These are phyloP conservation scores for Cucurbita pepo DNA, from an alignment of 306 rosid genomes.

Conservation along the genomic window DNA sequence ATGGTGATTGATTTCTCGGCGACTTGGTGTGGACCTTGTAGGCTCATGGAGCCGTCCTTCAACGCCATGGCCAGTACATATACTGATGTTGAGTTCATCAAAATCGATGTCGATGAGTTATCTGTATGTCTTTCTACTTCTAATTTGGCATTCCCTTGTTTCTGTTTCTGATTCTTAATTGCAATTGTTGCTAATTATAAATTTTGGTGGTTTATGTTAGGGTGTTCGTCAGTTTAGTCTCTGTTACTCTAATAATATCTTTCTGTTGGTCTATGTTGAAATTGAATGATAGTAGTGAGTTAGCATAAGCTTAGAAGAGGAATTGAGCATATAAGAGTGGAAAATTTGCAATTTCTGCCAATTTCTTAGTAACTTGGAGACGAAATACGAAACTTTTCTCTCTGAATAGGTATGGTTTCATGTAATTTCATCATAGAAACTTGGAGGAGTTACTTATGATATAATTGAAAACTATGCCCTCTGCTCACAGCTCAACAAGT, in stretches of 20 bases:
- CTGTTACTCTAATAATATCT: neutral
- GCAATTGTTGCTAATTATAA: neutral
- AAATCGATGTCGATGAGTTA: constrained; percentile 86
- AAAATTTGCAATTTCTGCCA: neutral
- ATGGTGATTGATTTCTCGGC: constrained; percentile 84
- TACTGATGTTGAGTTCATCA: constrained; percentile 53
- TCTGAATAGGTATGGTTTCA: neutral
- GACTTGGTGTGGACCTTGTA: constrained; percentile 93
- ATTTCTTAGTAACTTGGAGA: neutral
- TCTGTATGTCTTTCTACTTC: constrained; percentile 18
- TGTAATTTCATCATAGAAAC: neutral
- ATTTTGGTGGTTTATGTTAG: neutral
- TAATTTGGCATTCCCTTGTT: neutral
- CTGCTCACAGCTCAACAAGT: neutral
- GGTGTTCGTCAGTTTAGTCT: neutral
- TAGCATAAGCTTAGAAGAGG: neutral
- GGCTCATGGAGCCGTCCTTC: constrained; percentile 52
- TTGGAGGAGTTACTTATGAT: too few species aligned
- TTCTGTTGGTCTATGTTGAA: neutral
- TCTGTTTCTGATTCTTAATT: neutral
- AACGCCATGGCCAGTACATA: constrained; percentile 35
- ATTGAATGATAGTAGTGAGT: neutral
- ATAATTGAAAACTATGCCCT: neutral
- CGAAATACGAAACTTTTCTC: neutral
- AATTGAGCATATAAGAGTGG: neutral